These are phyloP conservation scores for Ophiosphaerella herpotricha DNA, from an alignment of 2,329 filamentous ascomycete species.

Conservation along the genomic window DNA sequence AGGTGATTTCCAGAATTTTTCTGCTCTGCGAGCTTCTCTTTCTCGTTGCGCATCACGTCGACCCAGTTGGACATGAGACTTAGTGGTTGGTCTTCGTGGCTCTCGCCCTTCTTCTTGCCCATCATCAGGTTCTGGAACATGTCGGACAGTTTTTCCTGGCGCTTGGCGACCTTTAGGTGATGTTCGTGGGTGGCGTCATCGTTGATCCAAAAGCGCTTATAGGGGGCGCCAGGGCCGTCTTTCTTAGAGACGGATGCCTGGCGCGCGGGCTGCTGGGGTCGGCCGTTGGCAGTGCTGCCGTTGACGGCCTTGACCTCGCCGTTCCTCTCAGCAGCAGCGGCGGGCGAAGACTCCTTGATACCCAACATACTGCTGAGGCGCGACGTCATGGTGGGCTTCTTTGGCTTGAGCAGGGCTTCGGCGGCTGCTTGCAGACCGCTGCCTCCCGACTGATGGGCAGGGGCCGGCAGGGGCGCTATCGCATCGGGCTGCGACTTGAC, in stretches of 20 bases:
- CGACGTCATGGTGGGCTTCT: slow-evolving; percentile 50
- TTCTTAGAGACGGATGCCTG: slow-evolving; percentile 40
- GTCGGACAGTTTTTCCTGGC: slow-evolving; percentile 92
- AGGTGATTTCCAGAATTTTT: slow-evolving; percentile 78
- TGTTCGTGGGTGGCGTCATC: slow-evolving; percentile 80
- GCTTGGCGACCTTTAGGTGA: slow-evolving; percentile 82
- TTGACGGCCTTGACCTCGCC: slow-evolving; percentile 36
- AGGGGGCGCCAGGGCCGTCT: slow-evolving; percentile 28
- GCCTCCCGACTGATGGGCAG: slow-evolving; percentile 23
- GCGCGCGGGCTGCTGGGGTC: slow-evolving; percentile 33
- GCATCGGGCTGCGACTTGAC: slow-evolving; percentile 44
- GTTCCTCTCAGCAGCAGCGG: slow-evolving; percentile 29
- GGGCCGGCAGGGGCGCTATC: slow-evolving; percentile 34
- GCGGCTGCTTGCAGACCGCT: slow-evolving; percentile 38
- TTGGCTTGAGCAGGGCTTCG: slow-evolving; percentile 40
- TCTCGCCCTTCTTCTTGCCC: slow-evolving; percentile 78
- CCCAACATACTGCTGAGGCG: slow-evolving; percentile 50
- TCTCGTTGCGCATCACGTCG: slow-evolving; percentile 87
- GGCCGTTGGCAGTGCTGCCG: slow-evolving; percentile 27
- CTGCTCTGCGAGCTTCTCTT: slow-evolving; percentile 73
- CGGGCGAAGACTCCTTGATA: slow-evolving; percentile 32
- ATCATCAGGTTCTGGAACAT: slow-evolving; percentile 84
- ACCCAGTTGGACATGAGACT: slow-evolving; percentile 97
- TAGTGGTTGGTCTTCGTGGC: slow-evolving; percentile 74
- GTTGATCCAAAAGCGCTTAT: slow-evolving; percentile 60